These are phyloP conservation scores for Cucumis cinereus DNA, from an alignment of 306 rosid genomes.

Conservation along the genomic window DNA sequence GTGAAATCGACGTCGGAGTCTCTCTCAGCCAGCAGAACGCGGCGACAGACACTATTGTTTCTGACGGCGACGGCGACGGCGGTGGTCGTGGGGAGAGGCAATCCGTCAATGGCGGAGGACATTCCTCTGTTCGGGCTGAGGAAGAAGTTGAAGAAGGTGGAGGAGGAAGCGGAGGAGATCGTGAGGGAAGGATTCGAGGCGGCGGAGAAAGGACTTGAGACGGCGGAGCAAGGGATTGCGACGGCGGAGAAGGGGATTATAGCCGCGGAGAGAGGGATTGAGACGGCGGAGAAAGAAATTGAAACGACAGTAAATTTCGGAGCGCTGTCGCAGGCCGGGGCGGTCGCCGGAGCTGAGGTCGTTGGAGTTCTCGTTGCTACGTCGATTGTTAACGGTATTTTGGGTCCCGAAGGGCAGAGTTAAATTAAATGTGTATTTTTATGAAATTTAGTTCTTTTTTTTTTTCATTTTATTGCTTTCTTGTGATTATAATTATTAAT, in stretches of 20 bases:
- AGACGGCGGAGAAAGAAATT: conserved; percentile 35
- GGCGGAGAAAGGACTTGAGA: conserved; percentile 47
- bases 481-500: neutral
- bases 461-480: neutral
- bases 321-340: conserved; percentile 63
- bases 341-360: conserved; percentile 65
- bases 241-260: conserved; percentile 39
- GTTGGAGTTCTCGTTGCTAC: conserved; percentile 57
- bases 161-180: conserved; percentile 57
- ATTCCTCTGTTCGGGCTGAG: conserved; percentile 60
- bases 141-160: conserved; percentile 58
- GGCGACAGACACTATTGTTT: conserved; percentile 46
- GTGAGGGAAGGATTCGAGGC: conserved; percentile 67
- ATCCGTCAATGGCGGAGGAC: conserved; percentile 38
- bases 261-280: conserved; percentile 38
- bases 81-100: conserved; percentile 29
- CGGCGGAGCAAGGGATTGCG: conserved; percentile 21
- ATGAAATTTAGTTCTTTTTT: neutral
- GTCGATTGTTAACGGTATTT: conserved; percentile 59
- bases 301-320: conserved; percentile 44
- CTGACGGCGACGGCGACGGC: conserved; percentile 41
- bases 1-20: conserved; percentile 1
- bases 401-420: conserved; percentile 57
- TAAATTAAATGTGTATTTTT: neutral
- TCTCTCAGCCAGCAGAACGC: neutral